A percentile compares a stretch with the other conserved stretches of the same genome.
Conservation (phyloP, 2,329 filamentous ascomycete genomes). For the Capronia epimyces region DNA sequence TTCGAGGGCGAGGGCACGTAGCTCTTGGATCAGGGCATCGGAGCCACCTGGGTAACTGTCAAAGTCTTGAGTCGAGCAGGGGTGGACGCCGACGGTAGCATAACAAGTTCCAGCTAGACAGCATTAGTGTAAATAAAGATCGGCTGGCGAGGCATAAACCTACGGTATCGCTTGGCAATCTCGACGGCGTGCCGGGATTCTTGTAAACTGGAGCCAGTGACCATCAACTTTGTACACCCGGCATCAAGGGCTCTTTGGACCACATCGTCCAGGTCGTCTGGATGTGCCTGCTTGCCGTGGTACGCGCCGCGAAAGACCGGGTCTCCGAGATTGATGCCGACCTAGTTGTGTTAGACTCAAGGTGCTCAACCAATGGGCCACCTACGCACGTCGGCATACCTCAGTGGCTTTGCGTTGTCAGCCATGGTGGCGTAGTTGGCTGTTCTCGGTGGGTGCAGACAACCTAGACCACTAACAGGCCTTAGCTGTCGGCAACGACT, state of each 20-base stretch:
- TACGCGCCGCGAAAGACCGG: slow-evolving; percentile 82
- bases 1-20: slow-evolving; percentile 60
- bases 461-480: not conserved
- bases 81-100: slow-evolving; percentile 88
- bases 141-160: slow-evolving; percentile 31
- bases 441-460: not conserved
- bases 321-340: slow-evolving; percentile 95
- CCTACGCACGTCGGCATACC: slow-evolving; percentile 45
- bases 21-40: slow-evolving; percentile 46
- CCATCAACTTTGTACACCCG: slow-evolving; percentile 83
- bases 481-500: not conserved
- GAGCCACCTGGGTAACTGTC: slow-evolving; percentile 50
- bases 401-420: slow-evolving; percentile 31
- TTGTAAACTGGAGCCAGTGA: slow-evolving; percentile 81
- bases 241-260: slow-evolving; percentile 70
- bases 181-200: slow-evolving; percentile 71
- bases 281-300: slow-evolving; percentile 63
- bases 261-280: slow-evolving; percentile 51
- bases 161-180: slow-evolving; percentile 69
- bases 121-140: not conserved
- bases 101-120: slow-evolving; percentile 70
- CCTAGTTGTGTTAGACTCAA: slow-evolving; percentile 38
- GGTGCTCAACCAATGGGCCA: not conserved
- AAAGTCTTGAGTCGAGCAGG: slow-evolving; percentile 79
- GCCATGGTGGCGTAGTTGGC: slow-evolving; percentile 32